These are phyloP conservation scores for Eustoma russellianum DNA, from an alignment of 257 asterid species.

Conservation along the genomic window DNA sequence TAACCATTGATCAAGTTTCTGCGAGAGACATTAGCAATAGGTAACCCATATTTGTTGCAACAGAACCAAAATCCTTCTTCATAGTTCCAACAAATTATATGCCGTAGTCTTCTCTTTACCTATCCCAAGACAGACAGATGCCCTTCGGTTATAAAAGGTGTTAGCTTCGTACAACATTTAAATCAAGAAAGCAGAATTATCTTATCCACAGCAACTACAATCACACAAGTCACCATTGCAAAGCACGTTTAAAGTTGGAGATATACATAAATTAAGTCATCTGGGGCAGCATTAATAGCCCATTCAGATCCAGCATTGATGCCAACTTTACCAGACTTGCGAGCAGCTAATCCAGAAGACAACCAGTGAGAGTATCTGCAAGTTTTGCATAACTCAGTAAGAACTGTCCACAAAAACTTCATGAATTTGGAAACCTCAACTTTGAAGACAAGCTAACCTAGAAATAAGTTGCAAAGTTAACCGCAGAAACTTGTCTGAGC, in stretches of 20 bases:
- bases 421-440: background rate
- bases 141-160: too few relatives aligned
- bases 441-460: conserved; percentile 41
- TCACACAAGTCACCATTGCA: conserved; percentile 6
- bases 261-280: conserved; percentile 72
- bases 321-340: conserved; percentile 49
- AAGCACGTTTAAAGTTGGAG: conserved; percentile 10
- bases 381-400: conserved; percentile 4
- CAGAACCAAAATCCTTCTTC: too few relatives aligned
- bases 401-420: background rate
- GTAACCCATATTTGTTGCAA: too few relatives aligned
- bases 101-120: background rate
- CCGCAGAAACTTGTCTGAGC: conserved; percentile 92
- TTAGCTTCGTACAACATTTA: background rate
- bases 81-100: background rate
- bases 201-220: background rate
- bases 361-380: conserved; percentile 83
- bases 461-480: conserved; percentile 89
- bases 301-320: conserved; percentile 64
- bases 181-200: background rate
- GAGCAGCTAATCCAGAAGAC: conserved; percentile 70
- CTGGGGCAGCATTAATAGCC: conserved; percentile 82
- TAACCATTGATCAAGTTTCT: too few relatives aligned
- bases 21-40: too few relatives aligned
- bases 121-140: background rate